Evolutionary conservation across 2,329 filamentous ascomycete genomes (phyloP).

Genomic region (Colletotrichum cereale): DNA sequence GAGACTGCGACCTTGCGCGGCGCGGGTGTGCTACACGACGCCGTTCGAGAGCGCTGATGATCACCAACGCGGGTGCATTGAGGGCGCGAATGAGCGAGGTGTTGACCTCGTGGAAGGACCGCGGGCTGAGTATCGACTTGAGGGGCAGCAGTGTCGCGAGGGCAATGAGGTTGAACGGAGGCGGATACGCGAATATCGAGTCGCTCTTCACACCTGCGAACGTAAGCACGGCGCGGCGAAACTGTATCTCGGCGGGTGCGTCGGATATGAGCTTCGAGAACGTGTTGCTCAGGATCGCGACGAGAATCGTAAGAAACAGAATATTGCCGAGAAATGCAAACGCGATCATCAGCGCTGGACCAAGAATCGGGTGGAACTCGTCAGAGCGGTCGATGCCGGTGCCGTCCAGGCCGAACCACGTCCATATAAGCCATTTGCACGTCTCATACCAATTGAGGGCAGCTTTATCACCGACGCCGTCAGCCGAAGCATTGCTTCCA

Average conservation of each 20-base stretch:
- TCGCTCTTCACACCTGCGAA: constrained; percentile 82
- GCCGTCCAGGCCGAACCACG: constrained; percentile 82
- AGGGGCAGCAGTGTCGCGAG: constrained; percentile 75
- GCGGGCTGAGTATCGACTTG: constrained; percentile 71
- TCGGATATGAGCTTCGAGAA: constrained; percentile 78
- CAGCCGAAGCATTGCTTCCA: constrained; percentile 47
- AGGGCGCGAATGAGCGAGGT: constrained; percentile 72
- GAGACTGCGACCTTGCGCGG: constrained; percentile 54
- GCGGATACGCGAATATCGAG: constrained; percentile 76
- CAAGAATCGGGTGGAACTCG: constrained; percentile 75
- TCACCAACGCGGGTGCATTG: constrained; percentile 73
- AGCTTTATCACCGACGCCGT: not conserved
- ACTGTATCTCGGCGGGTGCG: constrained; percentile 77
- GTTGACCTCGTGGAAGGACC: constrained; percentile 79
- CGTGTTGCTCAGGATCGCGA: constrained; percentile 79
- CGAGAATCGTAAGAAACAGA: constrained; percentile 79
- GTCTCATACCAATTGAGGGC: constrained; percentile 63
- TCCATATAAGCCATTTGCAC: constrained; percentile 83
- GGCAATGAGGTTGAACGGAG: constrained; percentile 78
- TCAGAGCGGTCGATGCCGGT: constrained; percentile 63
- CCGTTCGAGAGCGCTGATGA: constrained; percentile 73
- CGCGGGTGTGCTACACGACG: constrained; percentile 55
- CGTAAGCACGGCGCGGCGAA: constrained; percentile 77
- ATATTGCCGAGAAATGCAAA: constrained; percentile 83
- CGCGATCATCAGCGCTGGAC: constrained; percentile 76